Base-by-base conservation (phyloP, 108 stramenopile genomes). In the Cyclostephanos tholiformis region DNA sequence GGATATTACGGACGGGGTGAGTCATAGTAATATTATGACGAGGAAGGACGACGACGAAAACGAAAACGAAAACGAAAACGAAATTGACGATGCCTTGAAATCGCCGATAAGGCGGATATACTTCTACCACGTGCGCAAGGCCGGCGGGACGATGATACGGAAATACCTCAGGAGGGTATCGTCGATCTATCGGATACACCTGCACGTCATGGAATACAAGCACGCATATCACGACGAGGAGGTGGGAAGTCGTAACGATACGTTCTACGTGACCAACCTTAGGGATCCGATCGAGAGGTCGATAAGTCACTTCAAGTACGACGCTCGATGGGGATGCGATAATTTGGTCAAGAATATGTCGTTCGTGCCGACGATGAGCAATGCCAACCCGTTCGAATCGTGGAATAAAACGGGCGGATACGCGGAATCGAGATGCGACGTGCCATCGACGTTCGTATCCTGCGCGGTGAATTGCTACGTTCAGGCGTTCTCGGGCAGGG, bases 41-140 rank as follows among this genome's bases (percentile, higher is more conserved):
- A 23, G 39, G 35, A 22, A 17, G 5, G 11, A 17, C 62, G 39
- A 49, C 27, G 50, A 4, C 32, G 3, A 4, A 32, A 29, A 38
- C 36, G 63, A 27, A 26, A 26, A 32, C 35, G 63, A 59, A 29
- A 55, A 64, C 63, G 39, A 52, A 48, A 7, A 41, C 41, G 41
- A 9, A 38, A 25, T 2, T 12, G 1, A 13, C 44, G 14, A 0
- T 3, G 32, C 32, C 32, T 32, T 4, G 3, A 32, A 4, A 4
- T 17, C 29, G 0, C 72, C 63, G 36, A 55, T 75, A 20, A 39
- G 48, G 16, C 56, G 74, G 9, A 66, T 77, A 22, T 77, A 71
- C 70, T 81, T 81, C 67, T 81, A 81, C 38, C 80, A 81, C 62
- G 43, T 77, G 0, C 75, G 80, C n/a, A 81, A 81, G 35, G 80